phyloP scores from a whole-genome alignment of 257 asterid species.

The Phtheirospermum japonicum region DNA sequence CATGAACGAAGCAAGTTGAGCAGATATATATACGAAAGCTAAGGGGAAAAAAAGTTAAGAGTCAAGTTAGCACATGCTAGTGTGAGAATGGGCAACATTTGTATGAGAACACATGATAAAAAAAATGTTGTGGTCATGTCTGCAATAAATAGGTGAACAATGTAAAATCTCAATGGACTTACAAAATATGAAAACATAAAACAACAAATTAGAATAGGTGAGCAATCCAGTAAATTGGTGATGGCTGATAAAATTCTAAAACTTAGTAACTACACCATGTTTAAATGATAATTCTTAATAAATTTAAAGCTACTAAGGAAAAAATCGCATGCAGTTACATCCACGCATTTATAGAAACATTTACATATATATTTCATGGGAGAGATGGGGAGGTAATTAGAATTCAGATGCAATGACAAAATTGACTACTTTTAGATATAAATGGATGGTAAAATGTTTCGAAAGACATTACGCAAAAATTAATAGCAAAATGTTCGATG shows the following conservation, averaged over 20 bases:
- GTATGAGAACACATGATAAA: neutral
- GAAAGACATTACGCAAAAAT: too few relatives aligned
- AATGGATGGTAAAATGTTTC: too few relatives aligned
- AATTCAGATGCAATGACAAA: too few relatives aligned
- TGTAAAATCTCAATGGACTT: neutral
- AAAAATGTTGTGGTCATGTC: neutral
- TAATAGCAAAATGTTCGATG: neutral
- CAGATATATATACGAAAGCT: too few relatives aligned
- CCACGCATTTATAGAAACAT: slow-evolving; percentile 4
- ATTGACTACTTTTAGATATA: too few relatives aligned
- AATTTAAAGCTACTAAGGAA: too few relatives aligned
- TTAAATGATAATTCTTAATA: neutral
- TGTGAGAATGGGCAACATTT: slow-evolving; percentile 6
- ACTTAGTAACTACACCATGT: neutral
- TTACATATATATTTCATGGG: too few relatives aligned
- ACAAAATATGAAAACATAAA: neutral
- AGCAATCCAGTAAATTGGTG: neutral
- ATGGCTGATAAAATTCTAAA: neutral
- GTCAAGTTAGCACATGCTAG: neutral
- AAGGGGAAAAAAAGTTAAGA: too few relatives aligned
- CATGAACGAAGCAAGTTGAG: slow-evolving; percentile 1
- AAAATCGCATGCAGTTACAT: too few relatives aligned
- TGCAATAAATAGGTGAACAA: neutral
- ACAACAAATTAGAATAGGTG: neutral
- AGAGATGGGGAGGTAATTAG: too few relatives aligned